A percentile compares a stretch with the other conserved stretches of the same genome.
phyloP scores from a whole-genome alignment of 1,284 basidiomycete genomes.

The Ceratobasidium sp. region DNA sequence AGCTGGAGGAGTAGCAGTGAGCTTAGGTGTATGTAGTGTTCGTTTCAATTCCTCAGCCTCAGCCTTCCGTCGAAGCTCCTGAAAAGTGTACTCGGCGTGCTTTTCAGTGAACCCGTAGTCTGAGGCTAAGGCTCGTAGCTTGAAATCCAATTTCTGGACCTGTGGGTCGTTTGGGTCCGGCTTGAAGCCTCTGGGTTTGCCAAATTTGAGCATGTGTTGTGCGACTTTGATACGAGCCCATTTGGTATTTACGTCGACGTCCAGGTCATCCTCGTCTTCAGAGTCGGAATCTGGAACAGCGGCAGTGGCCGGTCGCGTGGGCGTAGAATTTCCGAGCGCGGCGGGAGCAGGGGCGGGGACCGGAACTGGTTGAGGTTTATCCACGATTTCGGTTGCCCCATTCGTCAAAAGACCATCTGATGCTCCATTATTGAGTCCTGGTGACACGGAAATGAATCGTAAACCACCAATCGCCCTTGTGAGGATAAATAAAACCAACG shows the following conservation, averaged over 20 bases:
- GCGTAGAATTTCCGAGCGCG: slow-evolving; percentile 10
- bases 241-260: slow-evolving; percentile 49
- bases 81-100: slow-evolving; percentile 29
- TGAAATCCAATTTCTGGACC: slow-evolving; percentile 25
- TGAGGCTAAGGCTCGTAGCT: slow-evolving; percentile 4
- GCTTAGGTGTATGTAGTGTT: slow-evolving; percentile 32
- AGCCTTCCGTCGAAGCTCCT: neutral
- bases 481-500: slow-evolving; percentile 44
- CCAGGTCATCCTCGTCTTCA: slow-evolving; percentile 47
- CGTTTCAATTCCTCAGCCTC: slow-evolving; percentile 16
- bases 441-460: neutral
- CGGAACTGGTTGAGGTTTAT: slow-evolving; percentile 4
- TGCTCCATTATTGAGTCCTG: slow-evolving; percentile 7
- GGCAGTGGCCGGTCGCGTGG: neutral
- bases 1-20: slow-evolving; percentile 11
- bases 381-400: slow-evolving; percentile 17
- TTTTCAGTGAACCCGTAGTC: slow-evolving; percentile 30
- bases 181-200: slow-evolving; percentile 28
- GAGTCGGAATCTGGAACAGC: slow-evolving; percentile 18
- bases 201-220: slow-evolving; percentile 29
- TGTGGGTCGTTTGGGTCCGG: slow-evolving; percentile 21
- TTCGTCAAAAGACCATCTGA: neutral
- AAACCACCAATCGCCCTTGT: neutral
- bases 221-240: slow-evolving; percentile 26
- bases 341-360: neutral